Base-by-base conservation (phyloP, 441 rosid genomes). In the Eutrema salsugineum region DNA sequence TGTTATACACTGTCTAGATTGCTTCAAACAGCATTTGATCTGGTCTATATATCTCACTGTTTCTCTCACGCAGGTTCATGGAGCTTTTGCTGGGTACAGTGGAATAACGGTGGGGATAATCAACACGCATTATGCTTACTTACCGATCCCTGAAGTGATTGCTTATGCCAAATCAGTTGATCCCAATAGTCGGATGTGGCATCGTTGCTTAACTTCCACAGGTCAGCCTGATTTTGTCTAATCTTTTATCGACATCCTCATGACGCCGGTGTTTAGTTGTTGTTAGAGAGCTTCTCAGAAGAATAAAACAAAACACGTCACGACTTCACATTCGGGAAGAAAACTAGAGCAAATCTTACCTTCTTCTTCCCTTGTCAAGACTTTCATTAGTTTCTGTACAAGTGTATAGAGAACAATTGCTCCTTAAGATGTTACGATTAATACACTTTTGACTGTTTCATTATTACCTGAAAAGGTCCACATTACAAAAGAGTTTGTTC, bases 131-230 rank as follows among this genome's bases (percentile, higher is more conserved):
- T 93, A 91, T 15, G 96, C 86, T 67, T 93, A 93, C 80, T 88
- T 91, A 27, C 98, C 98, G 11, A 89, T 93, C 62, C 94, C 98
- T 12, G 89, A 93, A 81, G 98, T 93, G 62, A 93, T 93, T 69
- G 77, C 89, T 38, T 91, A 93, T 70, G 78, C 94, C 3, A 83
- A 94, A 67, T 77, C 87, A 19, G 92, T 93, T 11, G 98, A 93
- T 68, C 98, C 96, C 0, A 91, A 93, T 79, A 93, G 98, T 77
- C 83, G 97, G 51, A 93, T 91, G 98, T 93, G 98, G 98, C 98
- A 93, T 79, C 98, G 98, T 70, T 93, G 98, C 86, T 84, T 93
- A 79, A 93, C 98, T 19, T 93, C 98, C 6, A 93, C 98, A 0
- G 98, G 98, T 54, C 98, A 93, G 54, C 98, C 98, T 2, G 98